Conservation (phyloP, 2,329 filamentous ascomycete species). For the Aspergillus tubingensis region DNA sequence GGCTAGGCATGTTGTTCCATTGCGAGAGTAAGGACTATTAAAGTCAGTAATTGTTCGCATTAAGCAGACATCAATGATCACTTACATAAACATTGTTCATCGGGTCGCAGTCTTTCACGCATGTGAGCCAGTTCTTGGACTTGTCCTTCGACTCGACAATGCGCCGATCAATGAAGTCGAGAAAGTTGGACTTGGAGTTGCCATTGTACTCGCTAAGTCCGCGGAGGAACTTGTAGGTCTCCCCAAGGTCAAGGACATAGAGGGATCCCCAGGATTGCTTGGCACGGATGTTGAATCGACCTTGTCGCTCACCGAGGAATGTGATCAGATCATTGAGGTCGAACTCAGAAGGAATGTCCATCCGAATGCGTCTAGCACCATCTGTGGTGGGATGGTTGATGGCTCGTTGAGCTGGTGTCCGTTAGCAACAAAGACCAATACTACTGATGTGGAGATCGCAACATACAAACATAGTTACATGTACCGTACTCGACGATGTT, state of each 20-base stretch:
- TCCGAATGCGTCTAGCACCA: constrained; percentile 37
- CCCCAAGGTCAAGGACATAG: constrained; percentile 45
- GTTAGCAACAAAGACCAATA: constrained; percentile 22
- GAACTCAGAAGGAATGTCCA: constrained; percentile 45
- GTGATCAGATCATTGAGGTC: constrained; percentile 41
- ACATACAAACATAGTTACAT: constrained; percentile 50
- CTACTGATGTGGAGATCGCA: neutral
- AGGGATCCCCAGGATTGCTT: constrained; percentile 45
- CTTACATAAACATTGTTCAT: constrained; percentile 45
- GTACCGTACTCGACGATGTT: constrained; percentile 48
- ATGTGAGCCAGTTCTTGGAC: constrained; percentile 47
- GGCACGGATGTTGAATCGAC: constrained; percentile 47
- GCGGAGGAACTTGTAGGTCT: constrained; percentile 45
- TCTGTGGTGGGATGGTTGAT: constrained; percentile 45
- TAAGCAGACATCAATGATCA: constrained; percentile 2
- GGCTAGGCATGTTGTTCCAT: constrained; percentile 51
- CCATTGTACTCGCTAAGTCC: constrained; percentile 41
- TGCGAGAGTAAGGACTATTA: constrained; percentile 43
- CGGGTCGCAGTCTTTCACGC: constrained; percentile 44
- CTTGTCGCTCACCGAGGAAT: constrained; percentile 41
- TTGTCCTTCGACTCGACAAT: constrained; percentile 48
- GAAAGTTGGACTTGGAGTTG: constrained; percentile 41
- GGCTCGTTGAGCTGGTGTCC: constrained; percentile 42
- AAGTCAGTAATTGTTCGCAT: neutral
- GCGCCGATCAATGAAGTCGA: constrained; percentile 48